Conservation (phyloP, 345 rosid genomes). For the Theobroma cacao region DNA sequence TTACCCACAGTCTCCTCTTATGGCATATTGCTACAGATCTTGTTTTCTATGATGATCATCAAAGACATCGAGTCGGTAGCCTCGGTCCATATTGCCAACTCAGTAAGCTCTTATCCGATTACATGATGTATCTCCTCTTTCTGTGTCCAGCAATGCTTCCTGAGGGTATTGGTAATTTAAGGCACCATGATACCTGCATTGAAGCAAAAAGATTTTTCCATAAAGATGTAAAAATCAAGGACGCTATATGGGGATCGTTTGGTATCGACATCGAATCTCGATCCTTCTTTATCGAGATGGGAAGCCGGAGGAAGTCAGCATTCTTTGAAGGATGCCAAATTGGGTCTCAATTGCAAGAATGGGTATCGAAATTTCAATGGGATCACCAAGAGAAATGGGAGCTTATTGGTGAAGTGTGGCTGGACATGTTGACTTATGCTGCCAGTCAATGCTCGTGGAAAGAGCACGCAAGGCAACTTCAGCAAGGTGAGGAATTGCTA, state of each 20-base stretch:
- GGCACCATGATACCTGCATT: slow-evolving; percentile 14
- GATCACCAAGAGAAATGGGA: slow-evolving; percentile 28
- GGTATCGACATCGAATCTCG: neutral
- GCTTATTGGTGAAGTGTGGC: slow-evolving; percentile 38
- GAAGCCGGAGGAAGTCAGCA: slow-evolving; percentile 7
- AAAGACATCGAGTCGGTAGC: neutral
- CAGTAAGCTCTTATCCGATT: slow-evolving; percentile 19
- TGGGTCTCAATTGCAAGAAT: slow-evolving; percentile 11
- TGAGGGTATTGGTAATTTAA: slow-evolving; percentile 8
- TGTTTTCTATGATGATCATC: slow-evolving; percentile 11
- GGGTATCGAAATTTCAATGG: neutral
- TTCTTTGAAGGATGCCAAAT: neutral
- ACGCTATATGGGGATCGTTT: neutral
- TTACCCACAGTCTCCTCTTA: slow-evolving; percentile 20
- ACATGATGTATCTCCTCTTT: slow-evolving; percentile 13
- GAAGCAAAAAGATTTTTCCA: neutral
- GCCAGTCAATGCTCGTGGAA: slow-evolving; percentile 32
- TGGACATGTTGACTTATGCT: slow-evolving; percentile 35
- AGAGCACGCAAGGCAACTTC: slow-evolving; percentile 29
- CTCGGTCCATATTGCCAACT: neutral
- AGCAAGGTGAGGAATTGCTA: slow-evolving; percentile 37
- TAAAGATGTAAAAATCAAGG: neutral
- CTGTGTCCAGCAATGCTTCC: slow-evolving; percentile 16
- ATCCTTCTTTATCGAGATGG: neutral
- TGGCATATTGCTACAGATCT: slow-evolving; percentile 33